phyloP scores from a whole-genome alignment of 108 stramenopile genomes.

The Poteriospumella lacustris region DNA sequence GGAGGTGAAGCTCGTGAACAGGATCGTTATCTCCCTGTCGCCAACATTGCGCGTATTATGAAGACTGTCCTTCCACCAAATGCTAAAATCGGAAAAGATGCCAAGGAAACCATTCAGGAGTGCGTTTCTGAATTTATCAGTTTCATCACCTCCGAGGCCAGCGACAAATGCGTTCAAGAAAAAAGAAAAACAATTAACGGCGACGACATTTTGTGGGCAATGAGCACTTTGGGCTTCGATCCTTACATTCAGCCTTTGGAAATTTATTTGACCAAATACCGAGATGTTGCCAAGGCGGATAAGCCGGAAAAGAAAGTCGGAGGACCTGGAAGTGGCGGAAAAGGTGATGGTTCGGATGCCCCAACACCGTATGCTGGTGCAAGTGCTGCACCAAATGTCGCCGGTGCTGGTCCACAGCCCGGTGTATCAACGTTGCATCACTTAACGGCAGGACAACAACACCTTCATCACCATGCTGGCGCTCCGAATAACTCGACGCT shows the following conservation, averaged over 20 bases:
- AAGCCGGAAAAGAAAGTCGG: background rate
- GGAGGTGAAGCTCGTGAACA: slow-evolving; percentile 49
- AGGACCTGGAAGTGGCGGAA: background rate
- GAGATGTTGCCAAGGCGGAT: slow-evolving; percentile 58
- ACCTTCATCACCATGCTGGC: too few relatives aligned
- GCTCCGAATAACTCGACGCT: too few relatives aligned
- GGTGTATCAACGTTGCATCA: too few relatives aligned
- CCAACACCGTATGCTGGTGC: too few relatives aligned
- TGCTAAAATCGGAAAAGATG: slow-evolving; percentile 98
- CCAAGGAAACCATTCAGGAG: slow-evolving; percentile 97
- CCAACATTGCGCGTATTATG: slow-evolving; percentile 98
- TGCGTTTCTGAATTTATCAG: slow-evolving; percentile 98
- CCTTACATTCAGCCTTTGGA: slow-evolving; percentile 97
- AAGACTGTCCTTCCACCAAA: slow-evolving; percentile 92
- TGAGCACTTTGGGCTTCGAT: slow-evolving; percentile 97
- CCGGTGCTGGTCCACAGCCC: too few relatives aligned
- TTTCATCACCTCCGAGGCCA: slow-evolving; percentile 97
- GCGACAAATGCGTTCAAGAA: slow-evolving; percentile 94
- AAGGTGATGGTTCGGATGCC: too few relatives aligned
- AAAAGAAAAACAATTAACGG: slow-evolving; percentile 99
- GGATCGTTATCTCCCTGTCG: slow-evolving; percentile 97
- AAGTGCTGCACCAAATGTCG: too few relatives aligned
- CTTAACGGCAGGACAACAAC: too few relatives aligned
- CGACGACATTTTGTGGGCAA: slow-evolving; percentile 96
- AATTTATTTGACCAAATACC: slow-evolving; percentile 89